Evolutionary conservation across 306 rosid species (phyloP).

Genomic region (Echinosophora koreensis): DNA sequence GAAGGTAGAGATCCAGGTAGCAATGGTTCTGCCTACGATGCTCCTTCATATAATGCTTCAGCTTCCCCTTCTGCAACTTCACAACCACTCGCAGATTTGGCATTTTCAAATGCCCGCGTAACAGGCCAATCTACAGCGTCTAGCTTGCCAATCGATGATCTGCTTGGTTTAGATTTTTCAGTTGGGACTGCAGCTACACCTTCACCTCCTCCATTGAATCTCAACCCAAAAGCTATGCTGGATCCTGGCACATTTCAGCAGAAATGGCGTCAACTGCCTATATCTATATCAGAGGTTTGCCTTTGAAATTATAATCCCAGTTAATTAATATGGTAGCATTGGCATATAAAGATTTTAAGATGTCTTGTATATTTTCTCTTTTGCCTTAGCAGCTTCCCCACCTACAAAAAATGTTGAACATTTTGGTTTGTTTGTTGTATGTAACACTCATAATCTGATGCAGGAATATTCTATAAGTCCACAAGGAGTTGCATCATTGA

Average conservation of each 20-base stretch:
- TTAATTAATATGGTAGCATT: constrained; percentile 37
- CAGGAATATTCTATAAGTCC: constrained; percentile 84
- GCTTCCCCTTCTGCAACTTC: constrained; percentile 63
- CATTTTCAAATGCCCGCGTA: constrained; percentile 51
- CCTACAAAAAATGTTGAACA: background rate
- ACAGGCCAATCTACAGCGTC: constrained; percentile 63
- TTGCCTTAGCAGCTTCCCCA: constrained; percentile 1
- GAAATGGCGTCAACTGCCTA: constrained; percentile 96
- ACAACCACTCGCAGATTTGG: constrained; percentile 66
- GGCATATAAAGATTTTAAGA: constrained; percentile 20
- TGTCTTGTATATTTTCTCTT: background rate
- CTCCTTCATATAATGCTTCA: constrained; percentile 78
- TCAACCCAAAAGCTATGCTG: constrained; percentile 82
- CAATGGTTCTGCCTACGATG: constrained; percentile 81
- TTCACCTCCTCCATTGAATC: constrained; percentile 77
- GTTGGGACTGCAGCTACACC: constrained; percentile 64
- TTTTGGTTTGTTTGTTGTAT: constrained; percentile 28
- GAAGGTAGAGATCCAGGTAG: constrained; percentile 68
- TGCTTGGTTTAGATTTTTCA: constrained; percentile 80
- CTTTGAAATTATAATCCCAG: constrained; percentile 41
- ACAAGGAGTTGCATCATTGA: constrained; percentile 73
- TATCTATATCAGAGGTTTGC: constrained; percentile 83
- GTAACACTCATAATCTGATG: constrained; percentile 36
- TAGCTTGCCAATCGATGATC: constrained; percentile 83
- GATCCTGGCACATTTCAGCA: constrained; percentile 96